Evolutionary conservation across 129 eudicot species (phyloP).

Genomic region (Solidago caesia): DNA sequence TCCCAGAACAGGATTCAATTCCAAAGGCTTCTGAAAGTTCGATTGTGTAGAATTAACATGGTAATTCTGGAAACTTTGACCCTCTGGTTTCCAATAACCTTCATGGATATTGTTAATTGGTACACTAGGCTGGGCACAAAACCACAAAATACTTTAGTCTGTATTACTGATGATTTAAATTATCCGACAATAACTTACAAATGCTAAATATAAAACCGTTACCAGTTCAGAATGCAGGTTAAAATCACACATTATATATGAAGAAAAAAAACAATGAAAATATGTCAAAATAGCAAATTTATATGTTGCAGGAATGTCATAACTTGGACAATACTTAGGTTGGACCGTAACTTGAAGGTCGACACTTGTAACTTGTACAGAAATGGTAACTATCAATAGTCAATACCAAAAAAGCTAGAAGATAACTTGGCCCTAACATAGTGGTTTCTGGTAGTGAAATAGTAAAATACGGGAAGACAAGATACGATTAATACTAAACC

Average conservation of each 20-base stretch:
- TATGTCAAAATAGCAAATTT: background rate
- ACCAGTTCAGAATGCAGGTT: slow-evolving; percentile 3
- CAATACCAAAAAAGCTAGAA: slow-evolving; percentile 3
- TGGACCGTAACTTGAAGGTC: slow-evolving; percentile 3
- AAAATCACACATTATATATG: background rate
- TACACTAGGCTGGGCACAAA: slow-evolving; percentile 61
- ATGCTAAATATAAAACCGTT: background rate
- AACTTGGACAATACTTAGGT: slow-evolving; percentile 3
- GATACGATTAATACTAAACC: background rate
- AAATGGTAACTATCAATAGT: background rate
- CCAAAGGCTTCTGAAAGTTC: slow-evolving; percentile 51
- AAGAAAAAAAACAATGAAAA: background rate
- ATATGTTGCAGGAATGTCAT: background rate
- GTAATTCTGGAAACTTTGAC: slow-evolving; percentile 56
- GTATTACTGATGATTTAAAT: background rate
- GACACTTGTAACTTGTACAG: background rate
- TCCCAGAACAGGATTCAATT: slow-evolving; percentile 41
- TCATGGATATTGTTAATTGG: slow-evolving; percentile 54
- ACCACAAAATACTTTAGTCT: slow-evolving; percentile 24
- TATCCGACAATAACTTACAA: background rate
- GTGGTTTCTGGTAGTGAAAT: background rate
- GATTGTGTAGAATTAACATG: slow-evolving; percentile 39
- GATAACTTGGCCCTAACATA: background rate
- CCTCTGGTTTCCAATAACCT: slow-evolving; percentile 79
- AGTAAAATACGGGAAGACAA: slow-evolving; percentile 2